These are phyloP conservation scores for Aspergillus eucalypticola DNA, from an alignment of 2,329 filamentous ascomycete genomes.

Conservation along the genomic window DNA sequence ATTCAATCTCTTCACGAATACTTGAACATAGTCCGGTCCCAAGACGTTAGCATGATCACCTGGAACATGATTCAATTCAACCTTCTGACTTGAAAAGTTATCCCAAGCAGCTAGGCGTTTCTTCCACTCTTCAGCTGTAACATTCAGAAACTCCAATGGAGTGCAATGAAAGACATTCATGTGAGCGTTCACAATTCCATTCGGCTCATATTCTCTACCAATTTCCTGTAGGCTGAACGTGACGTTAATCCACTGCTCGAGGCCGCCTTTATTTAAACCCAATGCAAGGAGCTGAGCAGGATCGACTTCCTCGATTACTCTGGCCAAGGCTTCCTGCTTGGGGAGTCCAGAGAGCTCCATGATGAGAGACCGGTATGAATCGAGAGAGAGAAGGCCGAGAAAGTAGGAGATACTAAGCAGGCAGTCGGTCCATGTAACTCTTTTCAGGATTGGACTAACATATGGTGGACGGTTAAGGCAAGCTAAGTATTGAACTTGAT, in stretches of 20 bases:
- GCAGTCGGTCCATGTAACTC: conserved; percentile 42
- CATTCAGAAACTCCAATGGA: conserved; percentile 27
- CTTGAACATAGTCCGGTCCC: not conserved
- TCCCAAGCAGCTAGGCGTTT: not conserved
- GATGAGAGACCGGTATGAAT: not conserved
- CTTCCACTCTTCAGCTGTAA: conserved; percentile 1
- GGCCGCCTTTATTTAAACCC: conserved; percentile 19
- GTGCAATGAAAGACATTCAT: conserved; percentile 45
- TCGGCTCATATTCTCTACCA: conserved; percentile 48
- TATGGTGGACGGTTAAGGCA: conserved; percentile 53
- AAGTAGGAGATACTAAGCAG: conserved; percentile 47
- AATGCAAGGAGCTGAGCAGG: conserved; percentile 18
- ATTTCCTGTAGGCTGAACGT: conserved; percentile 41
- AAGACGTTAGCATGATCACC: not conserved
- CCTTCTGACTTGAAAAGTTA: not conserved
- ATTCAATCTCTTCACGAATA: not conserved
- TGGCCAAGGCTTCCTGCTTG: conserved; percentile 14
- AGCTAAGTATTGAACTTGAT: conserved; percentile 47
- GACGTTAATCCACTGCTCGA: conserved; percentile 36
- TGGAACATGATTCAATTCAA: not conserved
- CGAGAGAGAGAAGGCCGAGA: conserved; percentile 36
- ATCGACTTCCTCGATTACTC: conserved; percentile 10
- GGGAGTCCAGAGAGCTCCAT: conserved; percentile 23
- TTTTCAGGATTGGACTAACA: conserved; percentile 47
- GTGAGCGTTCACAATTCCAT: conserved; percentile 29